A percentile compares a stretch with the other conserved stretches of the same genome.
phyloP scores from a whole-genome alignment of 352 stramenopile species.

The Blastocystis sp. region DNA sequence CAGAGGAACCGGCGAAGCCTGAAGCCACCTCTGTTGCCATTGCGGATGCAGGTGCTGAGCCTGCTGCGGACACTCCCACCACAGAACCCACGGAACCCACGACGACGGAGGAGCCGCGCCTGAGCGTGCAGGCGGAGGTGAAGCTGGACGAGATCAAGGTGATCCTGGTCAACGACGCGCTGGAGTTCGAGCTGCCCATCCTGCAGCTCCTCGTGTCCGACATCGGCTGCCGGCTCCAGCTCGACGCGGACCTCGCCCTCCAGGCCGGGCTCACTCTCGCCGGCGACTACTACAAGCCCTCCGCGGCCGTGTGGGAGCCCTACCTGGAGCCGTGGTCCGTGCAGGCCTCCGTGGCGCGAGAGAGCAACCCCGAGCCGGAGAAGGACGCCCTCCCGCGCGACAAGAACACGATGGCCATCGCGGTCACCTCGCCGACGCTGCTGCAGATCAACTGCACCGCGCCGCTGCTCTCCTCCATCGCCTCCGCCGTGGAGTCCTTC shows the following conservation, averaged over 20 bases:
- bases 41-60: too few relatives aligned
- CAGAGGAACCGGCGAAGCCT: too few relatives aligned
- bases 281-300: conserved; percentile 56
- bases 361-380: conserved; percentile 34
- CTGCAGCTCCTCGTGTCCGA: conserved; percentile 41
- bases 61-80: too few relatives aligned
- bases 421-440: not conserved
- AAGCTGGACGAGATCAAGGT: conserved; percentile 46
- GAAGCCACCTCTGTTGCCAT: too few relatives aligned
- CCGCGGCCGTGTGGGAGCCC: conserved; percentile 55
- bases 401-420: conserved; percentile 33
- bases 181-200: conserved; percentile 44
- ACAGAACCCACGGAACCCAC: not conserved
- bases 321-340: conserved; percentile 64
- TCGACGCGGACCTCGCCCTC: conserved; percentile 24
- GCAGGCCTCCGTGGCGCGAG: conserved; percentile 5
- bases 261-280: conserved; percentile 11
- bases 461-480: conserved; percentile 35
- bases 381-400: conserved; percentile 11
- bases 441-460: conserved; percentile 57
- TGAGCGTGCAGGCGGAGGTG: conserved; percentile 37
- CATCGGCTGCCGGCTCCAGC: not conserved
- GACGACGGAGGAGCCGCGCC: not conserved
- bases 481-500: conserved; percentile 8
- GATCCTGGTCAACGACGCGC: conserved; percentile 61